Conservation (phyloP, 495 filamentous ascomycete genomes). For the Copromyces sp. region DNA sequence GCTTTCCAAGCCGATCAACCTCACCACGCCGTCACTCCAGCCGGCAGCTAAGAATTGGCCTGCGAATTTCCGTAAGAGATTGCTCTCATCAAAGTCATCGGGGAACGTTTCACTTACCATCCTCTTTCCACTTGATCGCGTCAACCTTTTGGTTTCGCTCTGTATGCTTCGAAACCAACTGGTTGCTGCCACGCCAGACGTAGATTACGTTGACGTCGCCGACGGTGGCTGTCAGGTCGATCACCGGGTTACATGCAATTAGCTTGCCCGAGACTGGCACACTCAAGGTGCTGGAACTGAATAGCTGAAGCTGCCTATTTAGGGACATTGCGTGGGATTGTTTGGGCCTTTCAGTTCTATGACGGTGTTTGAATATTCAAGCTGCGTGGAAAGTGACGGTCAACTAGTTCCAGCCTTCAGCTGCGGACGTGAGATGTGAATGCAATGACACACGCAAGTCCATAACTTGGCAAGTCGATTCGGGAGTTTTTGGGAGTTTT, state of each 20-base stretch:
- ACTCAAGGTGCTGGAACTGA: constrained; percentile 36
- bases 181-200: constrained; percentile 42
- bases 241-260: constrained; percentile 66
- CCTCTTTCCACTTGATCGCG: constrained; percentile 63
- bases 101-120: constrained; percentile 42
- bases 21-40: constrained; percentile 61
- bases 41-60: constrained; percentile 69
- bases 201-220: constrained; percentile 61
- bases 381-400: neutral
- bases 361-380: neutral
- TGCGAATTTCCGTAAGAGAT: constrained; percentile 10
- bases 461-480: neutral
- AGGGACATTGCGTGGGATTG: constrained; percentile 15
- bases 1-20: constrained; percentile 63
- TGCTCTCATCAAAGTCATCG: constrained; percentile 14
- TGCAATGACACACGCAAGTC: neutral
- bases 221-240: constrained; percentile 69
- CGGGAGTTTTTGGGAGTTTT: neutral
- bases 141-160: constrained; percentile 42
- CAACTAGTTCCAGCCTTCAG: neutral
- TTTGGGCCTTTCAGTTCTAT: neutral
- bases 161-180: constrained; percentile 32
- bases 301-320: constrained; percentile 24
- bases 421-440: neutral
- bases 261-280: constrained; percentile 28